phyloP scores from a whole-genome alignment of 371 early-diverging fungal species.

The Lichtheimia hyalospora region DNA sequence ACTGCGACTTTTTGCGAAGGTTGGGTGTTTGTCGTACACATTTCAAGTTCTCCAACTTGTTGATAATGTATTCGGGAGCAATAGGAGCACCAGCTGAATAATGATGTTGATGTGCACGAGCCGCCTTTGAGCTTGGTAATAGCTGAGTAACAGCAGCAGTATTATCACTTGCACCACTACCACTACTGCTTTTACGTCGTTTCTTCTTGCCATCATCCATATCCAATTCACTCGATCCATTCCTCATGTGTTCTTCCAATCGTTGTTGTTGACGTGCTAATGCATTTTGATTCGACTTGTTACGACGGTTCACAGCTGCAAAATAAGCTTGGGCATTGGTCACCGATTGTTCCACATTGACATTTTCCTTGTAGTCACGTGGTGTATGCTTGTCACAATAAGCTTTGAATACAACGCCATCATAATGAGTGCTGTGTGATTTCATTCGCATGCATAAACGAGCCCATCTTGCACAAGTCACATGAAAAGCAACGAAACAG shows the following conservation, averaged over 20 bases:
- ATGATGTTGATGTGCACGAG: slow-evolving; percentile 62
- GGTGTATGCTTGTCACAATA: slow-evolving; percentile 89
- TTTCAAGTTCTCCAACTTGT: slow-evolving; percentile 55
- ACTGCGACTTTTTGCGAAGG: slow-evolving; percentile 49
- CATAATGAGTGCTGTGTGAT: slow-evolving; percentile 43
- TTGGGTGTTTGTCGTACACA: slow-evolving; percentile 40
- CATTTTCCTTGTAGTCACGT: slow-evolving; percentile 60
- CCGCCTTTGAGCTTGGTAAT: slow-evolving; percentile 55
- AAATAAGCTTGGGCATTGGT: slow-evolving; percentile 37
- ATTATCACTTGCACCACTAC: slow-evolving; percentile 1
- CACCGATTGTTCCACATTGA: slow-evolving; percentile 47
- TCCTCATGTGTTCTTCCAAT: no score
- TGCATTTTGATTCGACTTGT: background rate
- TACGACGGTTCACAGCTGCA: background rate
- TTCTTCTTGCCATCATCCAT: slow-evolving; percentile 32
- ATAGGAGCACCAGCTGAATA: slow-evolving; percentile 62
- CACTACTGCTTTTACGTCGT: slow-evolving; percentile 14
- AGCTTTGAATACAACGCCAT: slow-evolving; percentile 62
- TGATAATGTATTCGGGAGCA: slow-evolving; percentile 69
- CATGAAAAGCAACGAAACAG: slow-evolving; percentile 93
- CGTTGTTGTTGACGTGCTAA: background rate
- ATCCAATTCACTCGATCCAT: background rate
- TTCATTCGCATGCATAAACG: slow-evolving; percentile 87
- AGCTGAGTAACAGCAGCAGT: slow-evolving; percentile 30
- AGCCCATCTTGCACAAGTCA: slow-evolving; percentile 90